Evolutionary conservation across 495 filamentous ascomycete species (phyloP), one percentile per base, ranked within the genome.

Genomic region (Pyrenopolyporus hunteri): DNA sequence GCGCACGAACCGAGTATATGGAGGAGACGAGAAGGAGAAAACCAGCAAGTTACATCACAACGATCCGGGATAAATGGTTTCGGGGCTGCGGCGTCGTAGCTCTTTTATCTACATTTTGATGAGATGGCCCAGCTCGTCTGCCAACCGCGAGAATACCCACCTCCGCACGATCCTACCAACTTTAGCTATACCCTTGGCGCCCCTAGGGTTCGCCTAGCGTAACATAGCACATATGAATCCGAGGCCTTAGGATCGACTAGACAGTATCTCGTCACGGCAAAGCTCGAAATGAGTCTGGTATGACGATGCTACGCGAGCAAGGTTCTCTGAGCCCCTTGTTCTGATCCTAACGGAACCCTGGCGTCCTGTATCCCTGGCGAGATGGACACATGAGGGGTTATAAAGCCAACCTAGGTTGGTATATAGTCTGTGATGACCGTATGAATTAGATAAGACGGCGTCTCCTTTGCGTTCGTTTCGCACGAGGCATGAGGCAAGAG

Each of bases 31-130:
- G 29, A 8, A 45, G 26, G 1, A 28, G 16, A 44, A 44, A 11
- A n/a, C n/a, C n/a, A n/a, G n/a, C n/a, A n/a, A n/a, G 53, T 63
- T 47, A 57, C 51, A 57, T 63, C 51, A 57, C 40, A 54, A 32
- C 42, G 22, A 23, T 31, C 47, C 10, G 26, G 42, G 43, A 36
- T 44, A 45, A 44, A 32, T 36, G 25, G 28, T 22, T 29, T 59
- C 40, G 42, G 14, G n/a, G 16, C 43, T 28, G 16, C 40, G 22
- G 47, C 45, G 48, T 35, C 28, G 25, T 43, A 39, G 19, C 20
- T 43, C 32, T 50, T 37, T 49, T 43, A 45, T 45, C 26, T 17
- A 45, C 42, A 13, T 45, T 29, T 26, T 46, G 25, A 33, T 22
- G 36, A 59, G 23, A 56, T 26, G 29, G 37, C 55, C 56, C 37